phyloP scores from a whole-genome alignment of 2,329 filamentous ascomycete species.

The Neopestalotiopsis rosae region DNA sequence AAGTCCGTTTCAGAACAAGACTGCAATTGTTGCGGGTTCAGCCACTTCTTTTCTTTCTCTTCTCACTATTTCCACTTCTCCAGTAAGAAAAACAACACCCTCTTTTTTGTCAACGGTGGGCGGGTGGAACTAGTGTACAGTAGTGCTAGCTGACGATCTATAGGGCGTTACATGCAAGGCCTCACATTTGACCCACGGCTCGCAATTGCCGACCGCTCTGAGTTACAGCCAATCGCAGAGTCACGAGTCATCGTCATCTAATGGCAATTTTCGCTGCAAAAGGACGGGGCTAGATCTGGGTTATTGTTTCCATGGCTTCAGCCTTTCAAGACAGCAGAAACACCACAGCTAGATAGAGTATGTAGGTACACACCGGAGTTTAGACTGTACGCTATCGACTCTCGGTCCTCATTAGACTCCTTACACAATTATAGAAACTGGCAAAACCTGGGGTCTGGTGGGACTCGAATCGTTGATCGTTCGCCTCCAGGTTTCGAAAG shows the following conservation, averaged over 20 bases:
- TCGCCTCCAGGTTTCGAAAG: slow-evolving; percentile 1
- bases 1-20: background rate
- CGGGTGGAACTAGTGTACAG: background rate
- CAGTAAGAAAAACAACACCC: too few relatives aligned
- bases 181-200: background rate
- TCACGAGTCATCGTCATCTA: background rate
- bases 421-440: background rate
- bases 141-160: background rate
- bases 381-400: background rate
- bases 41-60: slow-evolving; percentile 24
- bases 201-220: background rate
- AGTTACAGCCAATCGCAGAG: background rate
- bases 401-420: background rate
- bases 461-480: background rate
- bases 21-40: background rate
- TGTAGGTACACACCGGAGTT: too few relatives aligned
- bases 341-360: too few relatives aligned
- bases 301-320: too few relatives aligned
- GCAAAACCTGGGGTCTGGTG: background rate
- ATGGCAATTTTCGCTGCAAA: background rate
- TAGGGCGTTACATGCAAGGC: background rate
- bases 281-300: background rate
- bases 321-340: too few relatives aligned
- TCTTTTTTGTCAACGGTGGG: slow-evolving; percentile 25
- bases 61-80: slow-evolving; percentile 22